Base-by-base conservation (phyloP, 176 grass and related monocot genomes). In the Zoysia japonica region DNA sequence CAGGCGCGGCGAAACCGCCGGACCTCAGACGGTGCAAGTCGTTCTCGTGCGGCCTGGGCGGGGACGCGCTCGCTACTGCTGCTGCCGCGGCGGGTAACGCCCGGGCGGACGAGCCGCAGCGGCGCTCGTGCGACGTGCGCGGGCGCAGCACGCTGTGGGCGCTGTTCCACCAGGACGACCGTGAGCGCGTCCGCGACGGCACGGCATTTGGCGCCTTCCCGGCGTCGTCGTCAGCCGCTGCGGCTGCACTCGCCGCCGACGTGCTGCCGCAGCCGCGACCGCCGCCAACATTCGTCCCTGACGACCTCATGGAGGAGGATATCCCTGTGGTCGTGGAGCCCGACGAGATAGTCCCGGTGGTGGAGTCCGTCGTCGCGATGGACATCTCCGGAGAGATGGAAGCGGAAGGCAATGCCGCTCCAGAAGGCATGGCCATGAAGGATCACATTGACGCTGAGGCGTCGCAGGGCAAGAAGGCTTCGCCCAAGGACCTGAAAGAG, bases 81-180 rank as follows among this genome's bases (percentile, higher is more conserved):
- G 44, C 74, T 0, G 82, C 80, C 0, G 83, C 75, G 0, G 75
- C 49, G 0, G 68, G 51, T 0, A 76, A 51, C 9, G 79, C 53
- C 39, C 67, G 85, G 28, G 72, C 69, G 0, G 90, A 92, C 20
- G 94, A 97, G 76, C 94, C 94, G 37, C 94, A 97, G 75, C 87
- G 91, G 19, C 88, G 71, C 8, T 97, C 94, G 48, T 97, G 94
- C 66, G 94, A 97, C 50, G 87, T 97, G 61, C 85, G 87, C 2
- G 94, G 89, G 28, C 89, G 94, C n/a, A 93, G 88, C 56, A 97
- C 91, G n/a, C 85, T 97, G 65, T 97, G 87, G 87, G 88, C 94
- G 50, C 80, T 97, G 47, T 97, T 97, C 83, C 85, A 97, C 78
- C 89, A 90, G 91, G 94, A 97, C 61, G 94, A 94, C 83, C 83